These are phyloP conservation scores for Vigna mungo DNA, from an alignment of 306 rosid species.

Conservation along the genomic window DNA sequence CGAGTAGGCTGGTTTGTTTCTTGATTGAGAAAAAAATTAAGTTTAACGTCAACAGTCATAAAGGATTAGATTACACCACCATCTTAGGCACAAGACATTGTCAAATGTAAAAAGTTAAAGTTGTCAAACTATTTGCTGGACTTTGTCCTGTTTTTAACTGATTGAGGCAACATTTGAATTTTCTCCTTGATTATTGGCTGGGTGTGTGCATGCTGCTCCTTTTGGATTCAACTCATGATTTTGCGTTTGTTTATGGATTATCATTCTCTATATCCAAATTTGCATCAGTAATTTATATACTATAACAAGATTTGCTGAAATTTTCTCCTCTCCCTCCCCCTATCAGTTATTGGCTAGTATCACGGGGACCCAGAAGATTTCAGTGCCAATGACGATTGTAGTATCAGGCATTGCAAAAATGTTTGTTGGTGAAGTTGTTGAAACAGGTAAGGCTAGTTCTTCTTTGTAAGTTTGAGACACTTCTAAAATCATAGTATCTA, in stretches of 20 bases:
- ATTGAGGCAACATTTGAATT: conserved; percentile 30
- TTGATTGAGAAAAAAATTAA: background rate
- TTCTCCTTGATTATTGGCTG: conserved; percentile 1
- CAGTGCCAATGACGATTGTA: conserved; percentile 87
- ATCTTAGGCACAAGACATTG: background rate
- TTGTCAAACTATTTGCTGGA: background rate
- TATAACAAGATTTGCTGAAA: conserved; percentile 19
- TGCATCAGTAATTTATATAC: conserved; percentile 20
- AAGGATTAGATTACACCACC: conserved; percentile 1
- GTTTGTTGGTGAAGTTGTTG: conserved; percentile 94
- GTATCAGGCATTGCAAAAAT: conserved; percentile 95
- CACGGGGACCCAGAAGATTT: conserved; percentile 87
- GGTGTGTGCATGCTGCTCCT: conserved; percentile 27
- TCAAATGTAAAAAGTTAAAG: too few relatives aligned
- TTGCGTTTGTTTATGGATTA: background rate
- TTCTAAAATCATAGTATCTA: conserved; percentile 9
- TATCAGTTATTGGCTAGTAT: conserved; percentile 79
- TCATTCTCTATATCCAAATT: background rate
- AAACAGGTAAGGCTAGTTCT: conserved; percentile 66
- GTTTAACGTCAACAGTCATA: conserved; percentile 1
- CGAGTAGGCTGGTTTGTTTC: background rate
- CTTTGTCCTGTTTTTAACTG: background rate
- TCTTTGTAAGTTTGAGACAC: conserved; percentile 16
- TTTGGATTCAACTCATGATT: background rate
- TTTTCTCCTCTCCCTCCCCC: background rate